Conservation (phyloP, 768 basidiomycete species). For the Tylopilus plumbeoviolaceoides region DNA sequence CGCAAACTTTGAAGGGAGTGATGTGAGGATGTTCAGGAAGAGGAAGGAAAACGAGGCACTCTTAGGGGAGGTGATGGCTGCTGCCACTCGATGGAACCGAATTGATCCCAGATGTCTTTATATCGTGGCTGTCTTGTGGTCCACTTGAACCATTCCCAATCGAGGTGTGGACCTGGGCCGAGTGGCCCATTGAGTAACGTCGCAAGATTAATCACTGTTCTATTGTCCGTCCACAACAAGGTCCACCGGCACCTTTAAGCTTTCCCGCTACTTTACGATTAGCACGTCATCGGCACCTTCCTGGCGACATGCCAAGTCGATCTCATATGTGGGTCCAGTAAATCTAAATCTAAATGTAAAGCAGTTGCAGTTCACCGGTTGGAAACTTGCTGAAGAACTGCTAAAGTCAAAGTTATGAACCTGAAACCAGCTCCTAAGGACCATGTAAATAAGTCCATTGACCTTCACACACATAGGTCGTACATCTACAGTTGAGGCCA, state of each 20-base stretch:
- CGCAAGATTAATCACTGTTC: not conserved
- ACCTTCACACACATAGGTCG: too few relatives aligned
- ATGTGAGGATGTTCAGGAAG: not conserved
- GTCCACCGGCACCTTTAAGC: not conserved
- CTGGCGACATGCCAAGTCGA: not conserved
- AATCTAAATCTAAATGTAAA: too few relatives aligned
- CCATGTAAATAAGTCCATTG: too few relatives aligned
- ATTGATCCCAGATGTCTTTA: constrained; percentile 8
- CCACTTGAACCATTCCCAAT: not conserved
- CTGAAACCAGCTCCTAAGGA: too few relatives aligned
- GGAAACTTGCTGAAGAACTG: too few relatives aligned
- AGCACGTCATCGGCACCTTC: not conserved
- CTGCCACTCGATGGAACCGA: not conserved
- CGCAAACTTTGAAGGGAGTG: not conserved
- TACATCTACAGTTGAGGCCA: too few relatives aligned
- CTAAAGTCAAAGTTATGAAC: too few relatives aligned
- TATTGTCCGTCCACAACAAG: constrained; percentile 13
- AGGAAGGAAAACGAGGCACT: not conserved
- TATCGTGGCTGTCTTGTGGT: constrained; percentile 18
- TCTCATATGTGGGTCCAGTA: not conserved
- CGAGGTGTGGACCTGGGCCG: constrained; percentile 13
- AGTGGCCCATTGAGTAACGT: constrained; percentile 21
- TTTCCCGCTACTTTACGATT: not conserved
- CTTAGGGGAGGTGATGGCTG: constrained; percentile 1
- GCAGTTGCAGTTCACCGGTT: too few relatives aligned